Evolutionary conservation across 306 rosid genomes (phyloP), one percentile per base, ranked within the genome.

Genomic region (Dalbergia cultrata): DNA sequence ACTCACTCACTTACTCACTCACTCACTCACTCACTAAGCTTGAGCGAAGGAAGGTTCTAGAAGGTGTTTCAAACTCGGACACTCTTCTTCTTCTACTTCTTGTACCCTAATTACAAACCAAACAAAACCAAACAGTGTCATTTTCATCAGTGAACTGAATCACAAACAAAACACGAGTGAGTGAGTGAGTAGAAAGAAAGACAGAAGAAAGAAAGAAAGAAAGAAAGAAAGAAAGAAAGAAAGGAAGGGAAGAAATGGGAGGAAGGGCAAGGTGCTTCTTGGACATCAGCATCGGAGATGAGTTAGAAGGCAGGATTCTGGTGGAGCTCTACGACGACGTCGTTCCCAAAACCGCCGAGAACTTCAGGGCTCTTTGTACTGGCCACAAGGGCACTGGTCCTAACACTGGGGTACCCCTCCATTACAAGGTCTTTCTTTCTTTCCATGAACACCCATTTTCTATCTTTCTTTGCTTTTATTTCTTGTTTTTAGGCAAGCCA

Each of bases 311-410:
- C 0, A 85, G 97, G 34, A 82, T 93, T 31, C 86, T 93, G 8
- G 59, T 93, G 1, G 97, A 93, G 57, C 92, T 93, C 56, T 90
- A 75, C 86, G 70, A 60, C 53, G 89, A 93, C 41, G 77, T 89
- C 19, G 97, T 89, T 2, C 97, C 97, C 75, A 93, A 84, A 82
- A 93, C 97, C 14, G 94, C 96, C 6, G 89, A 89, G 78, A 93
- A 93, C 83, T 93, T 93, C 86, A 66, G 94, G 50, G 94, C 91
- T 50, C 91, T 92, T 3, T 92, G 97, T 57, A 92, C 93, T 3
- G 95, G 97, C 13, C 92, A 90, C 59, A 86, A 80, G 44, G 96
- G 97, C 80, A 71, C 86, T 68, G 91, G 61, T 18, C 87, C 94
- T 3, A 65, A 82, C 75, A 86, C 90, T 59, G 78, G 43, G 0